These are phyloP conservation scores for Penicillium egyptiacum DNA, from an alignment of 495 filamentous ascomycete species.

Conservation along the genomic window DNA sequence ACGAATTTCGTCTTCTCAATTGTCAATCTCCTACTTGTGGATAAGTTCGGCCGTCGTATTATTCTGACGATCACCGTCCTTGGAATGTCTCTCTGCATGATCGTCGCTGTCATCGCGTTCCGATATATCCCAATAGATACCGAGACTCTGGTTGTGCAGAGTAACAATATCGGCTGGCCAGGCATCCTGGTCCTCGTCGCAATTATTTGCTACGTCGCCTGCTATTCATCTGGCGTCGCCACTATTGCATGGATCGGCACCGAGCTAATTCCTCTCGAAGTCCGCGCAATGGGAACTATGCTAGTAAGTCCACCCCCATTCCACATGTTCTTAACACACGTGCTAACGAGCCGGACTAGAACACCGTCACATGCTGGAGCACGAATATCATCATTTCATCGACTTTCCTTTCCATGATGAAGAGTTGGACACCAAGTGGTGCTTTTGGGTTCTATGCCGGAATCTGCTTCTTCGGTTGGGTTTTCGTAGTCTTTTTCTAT, in stretches of 20 bases:
- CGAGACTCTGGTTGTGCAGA: slow-evolving; percentile 28
- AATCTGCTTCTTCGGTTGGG: slow-evolving; percentile 49
- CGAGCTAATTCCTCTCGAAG: slow-evolving; percentile 52
- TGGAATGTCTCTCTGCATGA: slow-evolving; percentile 43
- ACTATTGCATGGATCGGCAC: slow-evolving; percentile 50
- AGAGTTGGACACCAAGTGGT: slow-evolving; percentile 46
- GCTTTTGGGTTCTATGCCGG: slow-evolving; percentile 52
- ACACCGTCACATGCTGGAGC: slow-evolving; percentile 51
- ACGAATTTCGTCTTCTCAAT: slow-evolving; percentile 54
- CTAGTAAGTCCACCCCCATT: slow-evolving; percentile 21
- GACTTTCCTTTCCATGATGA: slow-evolving; percentile 54
- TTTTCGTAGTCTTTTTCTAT: slow-evolving; percentile 46
- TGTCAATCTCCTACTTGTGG: slow-evolving; percentile 48
- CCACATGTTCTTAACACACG: background rate
- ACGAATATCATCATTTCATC: slow-evolving; percentile 53
- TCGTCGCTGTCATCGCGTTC: slow-evolving; percentile 48
- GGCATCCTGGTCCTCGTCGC: slow-evolving; percentile 43
- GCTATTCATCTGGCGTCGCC: slow-evolving; percentile 45
- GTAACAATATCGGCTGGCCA: slow-evolving; percentile 33
- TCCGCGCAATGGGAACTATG: slow-evolving; percentile 53
- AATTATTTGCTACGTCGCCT: slow-evolving; percentile 49
- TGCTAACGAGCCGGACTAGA: slow-evolving; percentile 9
- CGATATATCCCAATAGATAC: slow-evolving; percentile 50
- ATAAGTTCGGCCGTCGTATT: slow-evolving; percentile 46
- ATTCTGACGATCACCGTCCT: slow-evolving; percentile 48